Percentiles rank a stretch among this genome's conserved stretches.
phyloP scores from a whole-genome alignment of 2,329 filamentous ascomycete species.

The Nannizziopsis arthrosporioides region DNA sequence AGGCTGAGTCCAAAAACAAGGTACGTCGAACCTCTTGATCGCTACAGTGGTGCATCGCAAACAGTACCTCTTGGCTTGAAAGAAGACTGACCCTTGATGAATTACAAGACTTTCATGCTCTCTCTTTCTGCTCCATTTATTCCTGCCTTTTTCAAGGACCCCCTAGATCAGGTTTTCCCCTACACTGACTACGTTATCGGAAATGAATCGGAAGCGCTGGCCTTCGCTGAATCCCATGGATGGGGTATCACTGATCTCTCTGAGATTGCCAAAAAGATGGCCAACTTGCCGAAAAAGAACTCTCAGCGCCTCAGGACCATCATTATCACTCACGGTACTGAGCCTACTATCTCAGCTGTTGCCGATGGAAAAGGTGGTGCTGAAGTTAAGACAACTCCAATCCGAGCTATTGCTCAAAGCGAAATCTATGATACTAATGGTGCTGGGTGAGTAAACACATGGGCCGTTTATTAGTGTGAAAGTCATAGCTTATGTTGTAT shows the following conservation, averaged over 20 bases:
- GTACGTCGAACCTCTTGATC: conserved; percentile 25
- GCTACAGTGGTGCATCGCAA: neutral
- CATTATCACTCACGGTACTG: conserved; percentile 89
- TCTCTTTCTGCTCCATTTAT: conserved; percentile 95
- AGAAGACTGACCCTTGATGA: neutral
- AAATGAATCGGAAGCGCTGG: conserved; percentile 87
- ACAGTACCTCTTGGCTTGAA: neutral
- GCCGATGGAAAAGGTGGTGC: conserved; percentile 54
- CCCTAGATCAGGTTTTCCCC: conserved; percentile 68
- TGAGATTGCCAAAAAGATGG: conserved; percentile 74
- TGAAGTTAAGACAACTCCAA: conserved; percentile 63
- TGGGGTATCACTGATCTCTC: conserved; percentile 65
- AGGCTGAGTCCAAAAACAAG: conserved; percentile 85
- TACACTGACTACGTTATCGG: conserved; percentile 96
- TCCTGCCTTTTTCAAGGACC: conserved; percentile 93
- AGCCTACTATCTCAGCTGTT: conserved; percentile 71
- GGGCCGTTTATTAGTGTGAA: neutral
- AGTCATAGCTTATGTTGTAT: neutral
- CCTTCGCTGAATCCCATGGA: conserved; percentile 73
- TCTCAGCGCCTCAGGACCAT: conserved; percentile 68
- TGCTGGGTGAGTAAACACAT: conserved; percentile 48
- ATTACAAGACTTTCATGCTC: conserved; percentile 57
- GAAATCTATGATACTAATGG: conserved; percentile 94
- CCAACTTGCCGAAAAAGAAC: conserved; percentile 88
- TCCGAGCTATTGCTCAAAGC: conserved; percentile 63